Evolutionary conservation across 2,329 filamentous ascomycete species (phyloP), one percentile per base, ranked within the genome.

Genomic region (Epichloe bromicola): DNA sequence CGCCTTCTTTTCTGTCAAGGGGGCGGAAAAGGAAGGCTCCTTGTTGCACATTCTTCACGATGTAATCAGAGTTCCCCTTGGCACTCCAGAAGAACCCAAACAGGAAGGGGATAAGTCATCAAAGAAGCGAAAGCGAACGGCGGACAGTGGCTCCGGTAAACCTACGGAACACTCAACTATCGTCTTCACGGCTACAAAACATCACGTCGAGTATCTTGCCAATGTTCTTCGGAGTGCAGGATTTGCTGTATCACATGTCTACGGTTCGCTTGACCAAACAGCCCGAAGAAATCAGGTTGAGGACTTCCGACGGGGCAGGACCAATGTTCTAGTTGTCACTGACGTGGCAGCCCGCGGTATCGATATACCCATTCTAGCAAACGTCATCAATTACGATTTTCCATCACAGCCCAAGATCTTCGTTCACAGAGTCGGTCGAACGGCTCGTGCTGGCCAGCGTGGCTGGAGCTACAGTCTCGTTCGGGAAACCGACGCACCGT

Each of bases 331-430:
- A 8, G 90, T 98, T 3, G 91, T 97, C 43, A 98, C 93, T 1
- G 93, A 98, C 65, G 89, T 98, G 50, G 93, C 93, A 14, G 93
- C 93, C 20, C 80, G 93, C 74, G 91, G 93, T 80, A 94, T 98
- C 55, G 93, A 98, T 80, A 95, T 98, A 58, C 93, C 93, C 0
- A 79, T 96, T 45, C 76, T 98, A 37, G 90, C 88, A 51, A 97
- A 98, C 64, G 93, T 98, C 53, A 91, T 98, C 73, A 97, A 98
- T 73, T 98, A 95, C 68, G 91, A 97, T 63, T 98, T 98, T 57
- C 91, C 93, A 3, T 86, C 91, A 2, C 93, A 97, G 61, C 88
- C 93, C 19, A 98, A 98, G 69, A 83, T 98, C 41, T 98, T 94
- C 61, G 86, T 98, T 30, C 93, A 98, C 68, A 84, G 93, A 64